Percentiles rank a stretch among this genome's conserved stretches.
Conservation (phyloP, 2,329 filamentous ascomycete genomes). For the Dissoconium aciculare region DNA sequence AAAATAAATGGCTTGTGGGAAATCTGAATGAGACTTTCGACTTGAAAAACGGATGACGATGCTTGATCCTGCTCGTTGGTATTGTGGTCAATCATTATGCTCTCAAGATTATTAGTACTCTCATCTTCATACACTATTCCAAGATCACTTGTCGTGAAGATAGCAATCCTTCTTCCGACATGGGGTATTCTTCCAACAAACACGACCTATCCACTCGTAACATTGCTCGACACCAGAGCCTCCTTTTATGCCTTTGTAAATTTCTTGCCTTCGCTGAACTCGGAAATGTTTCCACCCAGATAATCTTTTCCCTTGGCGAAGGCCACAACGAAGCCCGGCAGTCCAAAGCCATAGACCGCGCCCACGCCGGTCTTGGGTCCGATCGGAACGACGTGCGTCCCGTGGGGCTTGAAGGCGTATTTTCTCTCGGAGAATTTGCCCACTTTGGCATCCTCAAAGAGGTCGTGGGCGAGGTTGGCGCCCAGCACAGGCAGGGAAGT, state of each 20-base stretch:
- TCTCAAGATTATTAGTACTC: too few species aligned
- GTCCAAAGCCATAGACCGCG: conserved; percentile 20
- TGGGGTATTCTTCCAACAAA: too few species aligned
- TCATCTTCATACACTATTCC: too few species aligned
- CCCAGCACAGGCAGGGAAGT: conserved; percentile 27
- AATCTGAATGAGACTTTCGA: too few species aligned
- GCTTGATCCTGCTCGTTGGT: too few species aligned
- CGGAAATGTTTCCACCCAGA: conserved; percentile 17
- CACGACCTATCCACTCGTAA: too few species aligned
- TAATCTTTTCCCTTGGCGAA: conserved; percentile 26
- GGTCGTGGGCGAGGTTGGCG: conserved; percentile 34
- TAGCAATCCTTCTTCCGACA: too few species aligned
- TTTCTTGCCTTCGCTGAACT: conserved; percentile 18
- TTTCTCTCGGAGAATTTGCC: conserved; percentile 14
- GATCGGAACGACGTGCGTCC: conserved; percentile 21
- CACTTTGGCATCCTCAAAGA: conserved; percentile 23
- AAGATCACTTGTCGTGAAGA: too few species aligned
- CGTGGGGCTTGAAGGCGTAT: conserved; percentile 17
- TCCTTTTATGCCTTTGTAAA: conserved; percentile 17
- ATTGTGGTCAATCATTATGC: too few species aligned
- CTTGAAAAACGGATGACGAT: too few species aligned
- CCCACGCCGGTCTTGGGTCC: conserved; percentile 24
- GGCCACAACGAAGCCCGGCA: conserved; percentile 24
- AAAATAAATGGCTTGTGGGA: too few species aligned
- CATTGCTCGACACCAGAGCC: too few species aligned